phyloP scores from a whole-genome alignment of 306 rosid genomes.

The Ceratonia siliqua region DNA sequence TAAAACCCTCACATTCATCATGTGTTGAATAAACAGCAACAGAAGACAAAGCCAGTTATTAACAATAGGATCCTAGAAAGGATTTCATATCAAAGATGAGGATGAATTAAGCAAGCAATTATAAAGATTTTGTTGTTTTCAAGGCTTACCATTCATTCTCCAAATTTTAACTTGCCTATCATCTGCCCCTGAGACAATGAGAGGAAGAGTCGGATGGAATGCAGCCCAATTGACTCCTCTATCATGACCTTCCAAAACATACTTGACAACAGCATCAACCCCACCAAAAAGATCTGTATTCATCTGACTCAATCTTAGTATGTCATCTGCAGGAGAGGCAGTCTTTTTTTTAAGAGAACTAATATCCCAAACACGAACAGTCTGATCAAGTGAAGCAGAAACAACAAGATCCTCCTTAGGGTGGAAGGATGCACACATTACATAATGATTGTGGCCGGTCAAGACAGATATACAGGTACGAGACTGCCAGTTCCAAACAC shows the following conservation, averaged over 20 bases:
- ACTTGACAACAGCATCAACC: conserved; percentile 88
- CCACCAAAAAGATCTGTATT: conserved; percentile 96
- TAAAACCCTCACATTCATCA: too few species aligned
- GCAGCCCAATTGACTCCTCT: conserved; percentile 99
- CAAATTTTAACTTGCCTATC: conserved; percentile 95
- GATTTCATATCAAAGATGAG: background rate
- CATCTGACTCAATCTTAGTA: conserved; percentile 90
- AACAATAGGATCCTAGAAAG: background rate
- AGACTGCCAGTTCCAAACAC: conserved; percentile 99
- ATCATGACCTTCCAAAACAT: conserved; percentile 97
- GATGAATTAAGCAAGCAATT: background rate
- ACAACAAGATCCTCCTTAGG: conserved; percentile 94
- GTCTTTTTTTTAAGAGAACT: conserved; percentile 89
- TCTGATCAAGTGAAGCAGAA: conserved; percentile 95
- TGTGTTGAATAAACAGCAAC: background rate
- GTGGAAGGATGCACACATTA: conserved; percentile 96
- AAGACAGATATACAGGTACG: conserved; percentile 94
- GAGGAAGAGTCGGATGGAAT: conserved; percentile 90
- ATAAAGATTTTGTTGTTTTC: too few species aligned
- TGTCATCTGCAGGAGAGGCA: conserved; percentile 91
- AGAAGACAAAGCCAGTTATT: background rate
- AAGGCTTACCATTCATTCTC: conserved; percentile 85
- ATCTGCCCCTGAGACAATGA: conserved; percentile 97
- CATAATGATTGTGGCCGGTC: conserved; percentile 98
- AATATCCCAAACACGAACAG: conserved; percentile 98